A percentile compares a stretch with the other conserved stretches of the same genome.
These are phyloP conservation scores for Sindora glabra DNA, from an alignment of 306 rosid species.

Conservation along the genomic window DNA sequence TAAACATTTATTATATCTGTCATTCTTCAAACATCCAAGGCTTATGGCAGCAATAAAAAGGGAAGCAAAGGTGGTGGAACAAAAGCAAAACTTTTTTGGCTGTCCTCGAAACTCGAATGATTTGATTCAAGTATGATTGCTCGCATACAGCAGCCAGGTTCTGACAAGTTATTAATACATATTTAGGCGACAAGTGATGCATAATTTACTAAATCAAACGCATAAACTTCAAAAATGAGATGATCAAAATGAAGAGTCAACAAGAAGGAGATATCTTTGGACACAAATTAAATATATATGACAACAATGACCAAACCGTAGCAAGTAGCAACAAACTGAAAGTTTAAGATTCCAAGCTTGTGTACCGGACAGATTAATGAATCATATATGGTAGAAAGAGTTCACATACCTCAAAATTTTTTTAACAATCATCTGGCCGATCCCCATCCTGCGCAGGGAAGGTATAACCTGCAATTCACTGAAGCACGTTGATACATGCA, in stretches of 20 bases:
- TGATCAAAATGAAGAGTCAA: no score
- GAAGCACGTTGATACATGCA: slow-evolving; percentile 26
- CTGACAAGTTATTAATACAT: no score
- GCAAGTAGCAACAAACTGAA: no score
- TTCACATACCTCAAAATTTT: slow-evolving; percentile 50
- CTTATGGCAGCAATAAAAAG: not conserved
- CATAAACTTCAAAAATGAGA: not conserved
- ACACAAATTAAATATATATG: no score
- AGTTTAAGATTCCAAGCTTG: not conserved
- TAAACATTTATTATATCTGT: not conserved
- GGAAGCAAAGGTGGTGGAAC: not conserved
- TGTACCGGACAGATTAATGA: slow-evolving; percentile 13
- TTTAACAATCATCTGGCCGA: slow-evolving; percentile 60
- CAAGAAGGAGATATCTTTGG: no score
- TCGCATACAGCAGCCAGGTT: no score
- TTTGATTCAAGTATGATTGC: not conserved
- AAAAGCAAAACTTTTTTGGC: not conserved
- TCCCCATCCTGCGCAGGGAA: slow-evolving; percentile 66
- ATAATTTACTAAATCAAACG: slow-evolving; percentile 8
- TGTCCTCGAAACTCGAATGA: not conserved
- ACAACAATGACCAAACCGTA: no score
- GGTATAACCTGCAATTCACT: slow-evolving; percentile 64
- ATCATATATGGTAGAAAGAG: not conserved
- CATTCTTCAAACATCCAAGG: not conserved
- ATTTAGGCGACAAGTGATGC: not conserved